Evolutionary conservation across 352 stramenopile genomes (phyloP).

Genomic region (Hyaloperonospora arabidopsidis): DNA sequence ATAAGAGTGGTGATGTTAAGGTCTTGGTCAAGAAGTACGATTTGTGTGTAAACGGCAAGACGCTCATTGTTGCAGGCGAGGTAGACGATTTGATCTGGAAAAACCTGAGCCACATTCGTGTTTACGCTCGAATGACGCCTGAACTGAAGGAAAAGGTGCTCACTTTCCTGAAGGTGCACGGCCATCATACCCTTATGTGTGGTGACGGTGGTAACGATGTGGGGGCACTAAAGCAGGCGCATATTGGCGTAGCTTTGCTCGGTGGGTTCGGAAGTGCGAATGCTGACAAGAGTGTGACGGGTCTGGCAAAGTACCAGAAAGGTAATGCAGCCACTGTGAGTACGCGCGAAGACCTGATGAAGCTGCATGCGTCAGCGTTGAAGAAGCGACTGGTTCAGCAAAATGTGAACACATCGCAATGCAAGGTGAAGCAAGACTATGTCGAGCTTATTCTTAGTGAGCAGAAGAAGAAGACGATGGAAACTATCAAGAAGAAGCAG

Average conservation of each 20-base stretch:
- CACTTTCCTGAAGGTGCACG: constrained; percentile 89
- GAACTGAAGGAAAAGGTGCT: constrained; percentile 96
- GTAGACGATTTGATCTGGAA: constrained; percentile 81
- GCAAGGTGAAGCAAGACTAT: constrained; percentile 78
- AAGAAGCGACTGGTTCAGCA: constrained; percentile 75
- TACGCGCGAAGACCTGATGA: constrained; percentile 71
- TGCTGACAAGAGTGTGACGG: constrained; percentile 81
- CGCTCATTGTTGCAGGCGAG: constrained; percentile 59
- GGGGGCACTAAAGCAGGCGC: constrained; percentile 89
- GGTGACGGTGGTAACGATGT: constrained; percentile 98
- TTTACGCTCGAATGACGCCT: constrained; percentile 96
- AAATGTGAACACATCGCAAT: constrained; percentile 51
- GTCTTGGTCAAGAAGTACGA: constrained; percentile 74
- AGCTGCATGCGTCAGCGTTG: constrained; percentile 77
- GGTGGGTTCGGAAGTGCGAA: constrained; percentile 80
- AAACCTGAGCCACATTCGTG: constrained; percentile 67
- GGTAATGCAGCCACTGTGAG: constrained; percentile 33
- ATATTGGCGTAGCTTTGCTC: constrained; percentile 79
- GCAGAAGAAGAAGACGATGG: constrained; percentile 51
- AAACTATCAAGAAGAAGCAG: constrained; percentile 54
- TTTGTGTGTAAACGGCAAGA: constrained; percentile 80
- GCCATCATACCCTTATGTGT: constrained; percentile 94
- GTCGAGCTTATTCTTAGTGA: constrained; percentile 65
- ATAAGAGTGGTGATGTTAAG: constrained; percentile 53
- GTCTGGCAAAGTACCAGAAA: constrained; percentile 72